Conservation (phyloP, 1,284 basidiomycete genomes). For the Mycosarcoma maydis region DNA sequence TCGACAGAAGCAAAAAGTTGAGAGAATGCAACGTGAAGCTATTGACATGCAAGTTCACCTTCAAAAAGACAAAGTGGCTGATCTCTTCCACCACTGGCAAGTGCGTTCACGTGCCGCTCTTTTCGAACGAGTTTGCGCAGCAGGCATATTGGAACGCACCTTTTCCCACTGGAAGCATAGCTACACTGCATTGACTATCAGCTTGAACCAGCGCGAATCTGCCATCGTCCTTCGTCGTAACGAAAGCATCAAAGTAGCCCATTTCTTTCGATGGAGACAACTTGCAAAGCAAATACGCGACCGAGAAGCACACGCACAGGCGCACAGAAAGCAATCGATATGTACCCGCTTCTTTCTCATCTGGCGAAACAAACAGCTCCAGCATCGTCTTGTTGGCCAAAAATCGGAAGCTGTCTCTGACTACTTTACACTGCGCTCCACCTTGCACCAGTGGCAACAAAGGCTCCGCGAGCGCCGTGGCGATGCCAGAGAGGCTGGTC, state of each 20-base stretch:
- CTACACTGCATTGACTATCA: constrained; percentile 10
- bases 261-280: constrained; percentile 17
- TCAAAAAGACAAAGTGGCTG: not conserved
- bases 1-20: not conserved
- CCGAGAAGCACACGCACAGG: constrained; percentile 2
- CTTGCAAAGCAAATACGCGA: constrained; percentile 4
- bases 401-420: constrained; percentile 15
- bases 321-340: constrained; percentile 5
- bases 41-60: not conserved
- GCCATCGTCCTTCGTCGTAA: constrained; percentile 7
- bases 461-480: constrained; percentile 16
- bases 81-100: constrained; percentile 16
- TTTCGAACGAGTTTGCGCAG: constrained; percentile 13
- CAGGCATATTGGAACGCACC: constrained; percentile 4
- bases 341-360: constrained; percentile 15
- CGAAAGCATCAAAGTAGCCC: not conserved
- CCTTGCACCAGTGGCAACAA: constrained; percentile 19
- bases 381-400: constrained; percentile 10
- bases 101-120: constrained; percentile 20
- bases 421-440: constrained; percentile 15
- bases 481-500: constrained; percentile 8
- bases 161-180: constrained; percentile 32
- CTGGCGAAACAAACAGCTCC: constrained; percentile 19
- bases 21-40: constrained; percentile 10
- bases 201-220: constrained; percentile 36